Evolutionary conservation across 257 asterid genomes (phyloP), one percentile per base, ranked within the genome.

Genomic region (Solanum verrucosum): DNA sequence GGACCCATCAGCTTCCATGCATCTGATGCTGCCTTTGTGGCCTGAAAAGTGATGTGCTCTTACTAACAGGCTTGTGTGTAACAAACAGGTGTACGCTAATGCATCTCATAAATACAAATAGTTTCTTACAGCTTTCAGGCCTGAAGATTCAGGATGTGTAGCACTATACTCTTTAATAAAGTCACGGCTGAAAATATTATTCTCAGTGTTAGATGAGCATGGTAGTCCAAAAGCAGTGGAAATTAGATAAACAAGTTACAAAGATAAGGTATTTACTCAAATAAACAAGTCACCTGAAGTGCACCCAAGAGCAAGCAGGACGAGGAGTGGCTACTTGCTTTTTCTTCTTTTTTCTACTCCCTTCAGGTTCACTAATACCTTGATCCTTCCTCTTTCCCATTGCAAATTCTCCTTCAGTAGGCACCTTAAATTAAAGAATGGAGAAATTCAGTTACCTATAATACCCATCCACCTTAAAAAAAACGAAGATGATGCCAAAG

Each of bases 271-370:
- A 79, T 25, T 27, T 44, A 44, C 84, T 90, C 40, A 75, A 68
- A 87, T 37, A 75, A 86, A 38, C 90, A 56, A 63, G 35, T 88
- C 92, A 96, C 98, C 99, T 97, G 91, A 97, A 97, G 87, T 97
- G 98, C 89, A 97, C 99, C 99, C 99, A 97, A 72, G 99, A 97
- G 89, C 98, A 97, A 84, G 99, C 98, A 42, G 98, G 99, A 34
- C 98, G 98, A 77, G 98, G 94, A 65, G 93, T 87, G 49, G 93
- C 94, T 78, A 89, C 97, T 87, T 92, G 94, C 93, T 91, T 97
- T 92, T 94, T 95, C 93, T 94, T 96, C 92, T 93, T 97, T 89
- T 94, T 91, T 90, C 93, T 90, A 91, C 92, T 90, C 86, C 96
- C 94, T 90, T 95, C 98, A 77, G 94, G 89, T 89, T 93, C 97